phyloP scores from a whole-genome alignment of 768 basidiomycete species.

The Hericium alpestre region DNA sequence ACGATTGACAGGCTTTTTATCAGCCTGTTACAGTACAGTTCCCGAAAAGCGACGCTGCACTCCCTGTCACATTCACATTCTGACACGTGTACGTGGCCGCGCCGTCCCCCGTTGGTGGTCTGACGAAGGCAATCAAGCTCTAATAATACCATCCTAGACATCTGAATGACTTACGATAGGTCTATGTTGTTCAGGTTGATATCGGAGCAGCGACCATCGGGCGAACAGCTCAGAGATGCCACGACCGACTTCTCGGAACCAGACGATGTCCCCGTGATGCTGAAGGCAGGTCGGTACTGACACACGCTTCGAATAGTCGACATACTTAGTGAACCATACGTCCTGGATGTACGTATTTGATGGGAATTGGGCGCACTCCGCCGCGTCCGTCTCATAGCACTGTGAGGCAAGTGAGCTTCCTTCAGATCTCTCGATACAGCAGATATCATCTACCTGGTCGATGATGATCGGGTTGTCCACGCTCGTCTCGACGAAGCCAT shows the following conservation, averaged over 20 bases:
- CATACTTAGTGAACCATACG: constrained; percentile 41
- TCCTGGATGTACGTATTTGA: constrained; percentile 48
- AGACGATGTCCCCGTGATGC: constrained; percentile 49
- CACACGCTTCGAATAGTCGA: neutral
- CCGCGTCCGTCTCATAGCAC: constrained; percentile 39
- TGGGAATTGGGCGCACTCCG: constrained; percentile 42
- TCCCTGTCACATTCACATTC: constrained; percentile 39
- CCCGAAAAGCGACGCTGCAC: constrained; percentile 34
- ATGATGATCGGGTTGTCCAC: constrained; percentile 54
- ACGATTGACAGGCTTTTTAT: neutral
- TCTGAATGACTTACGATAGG: constrained; percentile 28
- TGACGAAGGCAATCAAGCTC: neutral
- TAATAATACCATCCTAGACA: neutral
- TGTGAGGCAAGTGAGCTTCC: constrained; percentile 8
- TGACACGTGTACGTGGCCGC: constrained; percentile 39
- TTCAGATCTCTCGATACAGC: too few relatives aligned
- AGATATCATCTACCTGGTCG: constrained; percentile 29
- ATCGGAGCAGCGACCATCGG: constrained; percentile 38
- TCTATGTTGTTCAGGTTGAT: constrained; percentile 37
- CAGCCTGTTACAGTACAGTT: constrained; percentile 14
- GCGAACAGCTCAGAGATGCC: constrained; percentile 46
- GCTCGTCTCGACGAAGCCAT: constrained; percentile 38
- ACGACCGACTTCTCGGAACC: constrained; percentile 35
- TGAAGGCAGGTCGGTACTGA: constrained; percentile 11
- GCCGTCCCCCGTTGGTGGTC: constrained; percentile 30